phyloP scores from a whole-genome alignment of 352 stramenopile genomes.

The Pythium dissimile region DNA sequence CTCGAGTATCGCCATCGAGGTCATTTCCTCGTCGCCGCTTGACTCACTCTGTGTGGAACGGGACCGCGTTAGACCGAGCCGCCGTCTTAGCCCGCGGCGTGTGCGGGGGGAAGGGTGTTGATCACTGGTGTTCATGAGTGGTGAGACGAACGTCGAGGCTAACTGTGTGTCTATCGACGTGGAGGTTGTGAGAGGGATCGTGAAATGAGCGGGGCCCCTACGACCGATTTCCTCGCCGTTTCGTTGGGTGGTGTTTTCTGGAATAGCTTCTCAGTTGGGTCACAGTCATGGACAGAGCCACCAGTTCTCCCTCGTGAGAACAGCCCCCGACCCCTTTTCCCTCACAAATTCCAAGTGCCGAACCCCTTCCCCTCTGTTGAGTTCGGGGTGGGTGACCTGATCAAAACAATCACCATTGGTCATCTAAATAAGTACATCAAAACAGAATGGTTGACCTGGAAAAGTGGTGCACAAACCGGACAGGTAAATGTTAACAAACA shows the following conservation, averaged over 20 bases:
- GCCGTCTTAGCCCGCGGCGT: slow-evolving; percentile 7
- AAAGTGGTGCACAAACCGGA: no score
- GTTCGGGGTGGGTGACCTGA: neutral
- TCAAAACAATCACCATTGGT: neutral
- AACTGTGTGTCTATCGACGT: no score
- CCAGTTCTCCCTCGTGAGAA: slow-evolving; percentile 6
- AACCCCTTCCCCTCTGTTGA: neutral
- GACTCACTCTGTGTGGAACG: neutral
- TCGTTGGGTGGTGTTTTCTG: neutral
- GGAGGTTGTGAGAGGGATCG: neutral
- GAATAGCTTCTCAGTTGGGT: neutral
- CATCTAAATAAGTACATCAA: no score
- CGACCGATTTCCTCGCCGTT: no score
- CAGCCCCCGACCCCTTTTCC: neutral
- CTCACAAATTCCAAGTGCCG: neutral
- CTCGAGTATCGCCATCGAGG: neutral
- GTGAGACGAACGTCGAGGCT: no score
- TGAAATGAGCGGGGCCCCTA: neutral
- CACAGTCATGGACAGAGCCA: neutral
- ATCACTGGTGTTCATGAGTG: neutral
- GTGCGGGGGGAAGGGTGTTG: neutral
- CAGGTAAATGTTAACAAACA: neutral
- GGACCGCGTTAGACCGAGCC: slow-evolving; percentile 12
- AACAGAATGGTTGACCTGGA: no score
- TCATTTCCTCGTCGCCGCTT: slow-evolving; percentile 1